Conservation (phyloP, 257 asterid genomes). For the Thymus mandschuricus region DNA sequence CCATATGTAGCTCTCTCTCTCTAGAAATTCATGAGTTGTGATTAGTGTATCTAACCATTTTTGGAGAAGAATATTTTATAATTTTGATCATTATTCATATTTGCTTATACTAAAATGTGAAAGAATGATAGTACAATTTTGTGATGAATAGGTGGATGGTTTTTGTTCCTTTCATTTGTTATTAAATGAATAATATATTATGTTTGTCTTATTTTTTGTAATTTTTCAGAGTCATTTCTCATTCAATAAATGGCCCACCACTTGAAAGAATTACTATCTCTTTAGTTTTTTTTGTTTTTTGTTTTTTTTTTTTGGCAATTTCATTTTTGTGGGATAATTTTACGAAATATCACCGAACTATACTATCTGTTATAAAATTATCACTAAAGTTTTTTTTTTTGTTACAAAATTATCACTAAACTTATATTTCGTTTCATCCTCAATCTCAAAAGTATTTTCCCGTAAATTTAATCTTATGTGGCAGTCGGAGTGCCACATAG, state of each 20-base stretch:
- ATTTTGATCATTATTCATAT: background rate
- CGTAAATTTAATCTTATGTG: too few relatives aligned
- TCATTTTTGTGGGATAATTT: background rate
- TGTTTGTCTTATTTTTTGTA: constrained; percentile 32
- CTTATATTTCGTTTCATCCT: too few relatives aligned
- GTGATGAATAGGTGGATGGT: background rate
- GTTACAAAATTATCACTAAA: too few relatives aligned
- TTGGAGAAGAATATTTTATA: background rate
- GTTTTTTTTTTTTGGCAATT: background rate
- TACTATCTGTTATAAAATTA: too few relatives aligned
- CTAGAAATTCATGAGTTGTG: background rate
- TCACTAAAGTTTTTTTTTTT: too few relatives aligned
- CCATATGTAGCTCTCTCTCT: constrained; percentile 21
- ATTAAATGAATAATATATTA: constrained; percentile 11
- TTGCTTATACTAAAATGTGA: constrained; percentile 4
- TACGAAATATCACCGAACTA: too few relatives aligned
- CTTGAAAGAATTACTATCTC: background rate
- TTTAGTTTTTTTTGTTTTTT: background rate
- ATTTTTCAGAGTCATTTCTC: constrained; percentile 20
- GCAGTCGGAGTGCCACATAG: too few relatives aligned
- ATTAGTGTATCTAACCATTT: constrained; percentile 11
- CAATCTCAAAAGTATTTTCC: too few relatives aligned
- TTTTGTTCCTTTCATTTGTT: constrained; percentile 10
- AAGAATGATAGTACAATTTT: background rate
- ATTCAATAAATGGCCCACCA: constrained; percentile 26